Evolutionary conservation across 1,284 basidiomycete species (phyloP).

Genomic region (Cystobasidium slooffiae): DNA sequence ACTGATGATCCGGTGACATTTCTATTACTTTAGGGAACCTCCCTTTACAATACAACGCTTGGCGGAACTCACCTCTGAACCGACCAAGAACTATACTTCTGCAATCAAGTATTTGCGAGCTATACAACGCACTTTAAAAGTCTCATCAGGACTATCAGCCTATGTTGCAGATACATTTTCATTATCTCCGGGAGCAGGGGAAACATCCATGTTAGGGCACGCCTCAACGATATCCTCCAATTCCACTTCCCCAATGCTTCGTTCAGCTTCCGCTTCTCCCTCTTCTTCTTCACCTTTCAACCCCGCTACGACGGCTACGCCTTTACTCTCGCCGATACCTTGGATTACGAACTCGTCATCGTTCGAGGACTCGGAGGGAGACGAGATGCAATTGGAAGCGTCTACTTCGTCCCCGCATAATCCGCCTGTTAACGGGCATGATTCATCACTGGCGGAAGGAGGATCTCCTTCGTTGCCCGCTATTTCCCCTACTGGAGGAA

Average conservation of each 20-base stretch:
- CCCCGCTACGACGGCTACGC: conserved; percentile 51
- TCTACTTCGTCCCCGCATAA: conserved; percentile 33
- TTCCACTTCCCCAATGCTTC: conserved; percentile 23
- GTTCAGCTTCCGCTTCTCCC: conserved; percentile 53
- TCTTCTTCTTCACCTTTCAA: conserved; percentile 53
- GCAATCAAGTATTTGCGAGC: conserved; percentile 90
- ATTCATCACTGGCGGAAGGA: conserved; percentile 39
- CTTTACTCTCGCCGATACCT: conserved; percentile 36
- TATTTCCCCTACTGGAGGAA: conserved; percentile 34
- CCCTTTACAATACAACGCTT: conserved; percentile 93
- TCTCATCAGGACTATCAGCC: conserved; percentile 66
- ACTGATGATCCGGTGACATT: neutral
- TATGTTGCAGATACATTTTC: conserved; percentile 70
- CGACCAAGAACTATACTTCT: conserved; percentile 72
- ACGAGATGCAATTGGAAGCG: conserved; percentile 21
- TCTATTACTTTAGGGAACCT: conserved; percentile 52
- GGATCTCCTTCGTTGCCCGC: conserved; percentile 37
- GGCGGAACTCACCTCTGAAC: conserved; percentile 78
- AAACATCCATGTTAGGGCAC: conserved; percentile 45
- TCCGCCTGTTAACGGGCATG: conserved; percentile 37
- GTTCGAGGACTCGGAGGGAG: conserved; percentile 28
- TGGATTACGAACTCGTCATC: conserved; percentile 50
- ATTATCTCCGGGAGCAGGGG: conserved; percentile 61
- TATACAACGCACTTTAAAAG: conserved; percentile 79
- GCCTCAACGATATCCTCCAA: conserved; percentile 32